Evolutionary conservation across 1,284 basidiomycete genomes (phyloP), one percentile per base, ranked within the genome.

Genomic region (Cutaneotrichosporon dermatis): DNA sequence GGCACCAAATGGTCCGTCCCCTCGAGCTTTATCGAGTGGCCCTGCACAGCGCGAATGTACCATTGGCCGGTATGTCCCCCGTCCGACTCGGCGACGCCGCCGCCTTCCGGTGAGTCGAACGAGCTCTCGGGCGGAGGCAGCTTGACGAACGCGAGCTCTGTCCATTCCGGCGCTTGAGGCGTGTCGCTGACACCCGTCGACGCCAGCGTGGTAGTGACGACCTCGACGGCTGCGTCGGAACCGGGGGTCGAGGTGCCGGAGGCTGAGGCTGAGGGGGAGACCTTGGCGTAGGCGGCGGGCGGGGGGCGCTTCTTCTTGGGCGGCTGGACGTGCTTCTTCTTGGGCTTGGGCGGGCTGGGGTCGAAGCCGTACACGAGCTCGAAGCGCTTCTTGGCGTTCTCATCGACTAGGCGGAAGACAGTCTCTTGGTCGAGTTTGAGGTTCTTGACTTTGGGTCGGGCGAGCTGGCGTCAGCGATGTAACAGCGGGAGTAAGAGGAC

Each of bases 11-110:
- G 80, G 1, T 84, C 83, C 6, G 79, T 69, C 4, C 93, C 83
- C 2, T 85, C 85, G 50, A 92, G 76, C 39, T 90, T 85, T 33
- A 94, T 78, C 49, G 92, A 90, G 79, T 98, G 95, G 0, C 95
- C 96, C 77, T 98, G 95, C 63, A 91, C 92, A 0, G 95, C 95
- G 51, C 92, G 83, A 66, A 97, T 93, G 85, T 87, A 93, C 85
- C 88, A 89, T 25, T 50, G 25, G 7, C 55, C 54, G 40, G 50
- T 51, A 39, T 51, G 50, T 6, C 50, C 50, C 4, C 13, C 33
- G 35, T 54, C 53, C 7, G 15, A 11, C 6, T 51, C 57, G 13
- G 50, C 44, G 6, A 49, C 49, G 15, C 13, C 57, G 13, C 34
- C 51, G 1, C 41, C 46, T 8, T 54, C 52, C 4, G 44, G n/a